Evolutionary conservation across 345 rosid species (phyloP), one percentile per base, ranked within the genome.

Genomic region (Salix udensis): DNA sequence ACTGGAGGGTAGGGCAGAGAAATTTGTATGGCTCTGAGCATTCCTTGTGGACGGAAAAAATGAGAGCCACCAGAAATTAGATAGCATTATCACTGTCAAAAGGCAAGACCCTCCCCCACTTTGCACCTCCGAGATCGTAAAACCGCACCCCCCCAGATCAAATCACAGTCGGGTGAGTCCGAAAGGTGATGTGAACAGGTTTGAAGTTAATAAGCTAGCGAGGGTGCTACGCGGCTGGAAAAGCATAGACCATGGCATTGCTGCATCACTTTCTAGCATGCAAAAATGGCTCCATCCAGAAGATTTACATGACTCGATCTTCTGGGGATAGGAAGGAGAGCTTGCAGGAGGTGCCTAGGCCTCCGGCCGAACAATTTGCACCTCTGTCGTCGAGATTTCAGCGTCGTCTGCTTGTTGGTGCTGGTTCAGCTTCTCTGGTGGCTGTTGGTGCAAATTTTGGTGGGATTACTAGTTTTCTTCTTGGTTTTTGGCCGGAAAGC

Each of bases 371-470:
- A 36, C 94, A 92, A 65, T 93, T 92, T 46, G 81, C 86, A 4
- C 94, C 92, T 3, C 78, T 92, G 6, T 97, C 90, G 0, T 88
- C 88, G 11, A 88, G 84, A 2, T 96, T 90, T 66, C 77, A 79
- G 70, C 84, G 99, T 72, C 86, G 97, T 78, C 79, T 93, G 15
- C 89, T 91, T 6, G 77, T 86, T 1, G 94, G 96, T 42, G 39
- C 86, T 36, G 92, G 92, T 30, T 88, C 98, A 24, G 94, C 98
- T 79, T 84, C 96, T 48, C 72, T 92, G 0, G 92, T 88, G 30
- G 98, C 94, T 3, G 73, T 89, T 5, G 99, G 99, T 13, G 97
- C 99, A 14, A 89, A 96, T 78, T 96, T 93, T 70, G 88, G 85
- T 64, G 94, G 96, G 76, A 64, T 89, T 65, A 93, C 97, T 0